Conservation (phyloP, 495 filamentous ascomycete genomes). For the Hypoxylon subgilvum region DNA sequence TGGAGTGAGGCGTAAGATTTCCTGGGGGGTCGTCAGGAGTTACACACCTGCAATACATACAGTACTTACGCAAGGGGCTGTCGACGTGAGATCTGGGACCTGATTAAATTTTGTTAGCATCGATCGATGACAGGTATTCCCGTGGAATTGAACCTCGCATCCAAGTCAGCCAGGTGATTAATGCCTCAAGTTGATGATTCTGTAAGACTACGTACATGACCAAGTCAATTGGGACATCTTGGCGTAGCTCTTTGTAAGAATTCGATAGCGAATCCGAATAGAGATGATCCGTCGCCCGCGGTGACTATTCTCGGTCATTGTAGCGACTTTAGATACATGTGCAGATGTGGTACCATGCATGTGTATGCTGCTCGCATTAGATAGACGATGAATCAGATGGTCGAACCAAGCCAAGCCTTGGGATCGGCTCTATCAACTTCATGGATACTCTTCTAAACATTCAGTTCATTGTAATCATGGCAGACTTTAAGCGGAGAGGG, state of each 20-base stretch:
- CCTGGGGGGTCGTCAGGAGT: slow-evolving; percentile 24
- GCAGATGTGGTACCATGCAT: too few species aligned
- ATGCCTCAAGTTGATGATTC: slow-evolving; percentile 29
- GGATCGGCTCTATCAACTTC: too few species aligned
- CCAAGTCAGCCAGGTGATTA: slow-evolving; percentile 12
- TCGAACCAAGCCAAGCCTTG: slow-evolving; percentile 30
- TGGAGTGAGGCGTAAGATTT: slow-evolving; percentile 27
- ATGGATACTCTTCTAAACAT: not conserved
- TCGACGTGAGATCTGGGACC: slow-evolving; percentile 18
- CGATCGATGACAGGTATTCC: slow-evolving; percentile 23
- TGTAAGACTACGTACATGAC: slow-evolving; percentile 3
- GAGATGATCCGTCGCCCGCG: too few species aligned
- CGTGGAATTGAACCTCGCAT: slow-evolving; percentile 17
- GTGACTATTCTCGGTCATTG: too few species aligned
- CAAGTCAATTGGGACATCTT: slow-evolving; percentile 12
- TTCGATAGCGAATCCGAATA: not conserved
- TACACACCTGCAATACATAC: slow-evolving; percentile 19
- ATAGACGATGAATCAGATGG: slow-evolving; percentile 22
- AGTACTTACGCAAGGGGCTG: slow-evolving; percentile 28
- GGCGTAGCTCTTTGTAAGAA: not conserved
- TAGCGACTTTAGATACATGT: too few species aligned
- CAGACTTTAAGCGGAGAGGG: slow-evolving; percentile 30
- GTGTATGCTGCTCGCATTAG: slow-evolving; percentile 5
- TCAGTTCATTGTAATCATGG: too few species aligned
- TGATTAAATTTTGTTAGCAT: slow-evolving; percentile 9